Percentiles rank a stretch among this genome's conserved stretches.
Evolutionary conservation across 306 rosid genomes (phyloP).

Genomic region (Prunus kanzakura): DNA sequence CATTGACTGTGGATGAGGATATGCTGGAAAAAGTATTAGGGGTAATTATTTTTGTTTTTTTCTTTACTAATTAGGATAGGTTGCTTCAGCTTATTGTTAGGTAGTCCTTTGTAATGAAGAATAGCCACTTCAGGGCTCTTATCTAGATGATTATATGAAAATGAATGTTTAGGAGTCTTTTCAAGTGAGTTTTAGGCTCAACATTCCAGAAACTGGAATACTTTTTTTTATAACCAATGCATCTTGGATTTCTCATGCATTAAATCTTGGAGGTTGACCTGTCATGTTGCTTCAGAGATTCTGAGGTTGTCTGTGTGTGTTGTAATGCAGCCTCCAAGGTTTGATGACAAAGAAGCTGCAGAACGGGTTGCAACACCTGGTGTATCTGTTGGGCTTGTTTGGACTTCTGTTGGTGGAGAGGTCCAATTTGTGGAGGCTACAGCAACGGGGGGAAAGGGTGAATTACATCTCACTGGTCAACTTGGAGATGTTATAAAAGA

Average conservation of each 20-base stretch:
- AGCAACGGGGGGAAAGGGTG: conserved; percentile 88
- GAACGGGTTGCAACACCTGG: conserved; percentile 87
- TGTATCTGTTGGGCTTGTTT: conserved; percentile 86
- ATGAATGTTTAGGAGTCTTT: not conserved
- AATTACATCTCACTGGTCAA: conserved; percentile 94
- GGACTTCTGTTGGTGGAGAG: conserved; percentile 98
- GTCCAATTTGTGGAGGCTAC: conserved; percentile 99
- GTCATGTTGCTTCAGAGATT: not conserved
- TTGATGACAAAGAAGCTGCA: conserved; percentile 82
- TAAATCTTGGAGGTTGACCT: not conserved
- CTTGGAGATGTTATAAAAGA: conserved; percentile 98
- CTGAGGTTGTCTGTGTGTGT: not conserved
- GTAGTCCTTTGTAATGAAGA: too few species aligned
- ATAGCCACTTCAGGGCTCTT: too few species aligned
- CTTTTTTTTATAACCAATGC: not conserved
- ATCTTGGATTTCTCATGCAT: conserved; percentile 7
- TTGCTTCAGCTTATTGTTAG: not conserved
- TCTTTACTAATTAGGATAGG: not conserved
- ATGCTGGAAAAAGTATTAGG: conserved; percentile 96
- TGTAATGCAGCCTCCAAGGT: conserved; percentile 84
- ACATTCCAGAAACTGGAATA: not conserved
- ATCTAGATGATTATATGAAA: not conserved
- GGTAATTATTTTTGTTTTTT: conserved; percentile 46
- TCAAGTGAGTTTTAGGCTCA: not conserved
- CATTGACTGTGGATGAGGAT: conserved; percentile 78